Base-by-base conservation (phyloP, 345 rosid species). In the Psidium friedrichsthalianum region DNA sequence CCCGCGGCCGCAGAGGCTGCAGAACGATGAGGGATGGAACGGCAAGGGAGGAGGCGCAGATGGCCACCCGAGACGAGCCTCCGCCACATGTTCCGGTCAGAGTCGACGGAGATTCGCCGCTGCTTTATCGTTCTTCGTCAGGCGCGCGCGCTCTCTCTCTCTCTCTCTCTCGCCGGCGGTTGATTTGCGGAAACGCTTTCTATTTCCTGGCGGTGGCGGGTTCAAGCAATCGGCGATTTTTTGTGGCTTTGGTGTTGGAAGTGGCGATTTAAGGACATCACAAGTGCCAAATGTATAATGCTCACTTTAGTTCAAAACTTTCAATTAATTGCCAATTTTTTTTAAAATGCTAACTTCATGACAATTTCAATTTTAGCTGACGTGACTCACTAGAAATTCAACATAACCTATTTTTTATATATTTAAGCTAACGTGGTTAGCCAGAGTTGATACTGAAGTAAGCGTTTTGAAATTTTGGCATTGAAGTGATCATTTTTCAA, bases 1-100 rank as follows among this genome's bases (percentile, higher is more conserved):
- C 82, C 84, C 53, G 87, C 55, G 82, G 86, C 85, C 13, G 83
- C 85, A 51, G 90, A 40, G 6, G 88, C 57, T 47, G n/a, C 89
- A 87, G 56, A 56, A 18, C 56, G 78, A 69, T 18, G 47, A 1
- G 78, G 78, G 2, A 69, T 29, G 47, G 47, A 32, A 44, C 47
- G 78, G 47, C 78, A 5, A 32, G 78, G 78, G 78, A 69, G 78
- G 13, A 32, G 78, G 44, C 78, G 78, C 78, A 69, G 78, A 21
- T 69, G 78, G 78, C 78, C 78, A 40, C 78, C 78, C 47, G 44
- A 8, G 78, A 32, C 78, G 78, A 69, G 47, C 78, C 78, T 69
- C 78, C 78, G 78, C 78, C 78, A 69, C 78, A 69, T 69, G 12
- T 36, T 69, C 24, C 78, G 78, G 78, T 32, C 78, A 18, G 22